Evolutionary conservation across 768 basidiomycete species (phyloP).

Genomic region (Amanita exitialis): DNA sequence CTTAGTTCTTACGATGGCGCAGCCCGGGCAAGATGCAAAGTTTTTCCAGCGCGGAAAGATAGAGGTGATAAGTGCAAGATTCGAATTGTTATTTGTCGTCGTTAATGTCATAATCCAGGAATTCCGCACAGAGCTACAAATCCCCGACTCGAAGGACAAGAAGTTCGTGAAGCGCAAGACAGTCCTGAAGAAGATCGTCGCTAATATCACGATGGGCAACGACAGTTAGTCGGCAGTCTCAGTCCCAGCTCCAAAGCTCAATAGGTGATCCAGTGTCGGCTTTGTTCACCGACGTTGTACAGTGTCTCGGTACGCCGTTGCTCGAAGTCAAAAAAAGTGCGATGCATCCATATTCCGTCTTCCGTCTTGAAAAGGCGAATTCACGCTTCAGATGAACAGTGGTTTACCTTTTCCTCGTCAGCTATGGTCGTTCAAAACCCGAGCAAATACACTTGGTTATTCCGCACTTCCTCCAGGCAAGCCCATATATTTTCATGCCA

Average conservation of each 20-base stretch:
- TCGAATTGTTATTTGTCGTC: background rate
- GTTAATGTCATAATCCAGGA: slow-evolving; percentile 36
- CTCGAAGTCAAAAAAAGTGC: slow-evolving; percentile 98
- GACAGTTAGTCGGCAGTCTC: slow-evolving; percentile 66
- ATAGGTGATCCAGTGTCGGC: slow-evolving; percentile 63
- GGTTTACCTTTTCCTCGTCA: slow-evolving; percentile 96
- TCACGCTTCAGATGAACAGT: slow-evolving; percentile 36
- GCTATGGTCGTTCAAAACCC: slow-evolving; percentile 89
- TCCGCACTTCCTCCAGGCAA: slow-evolving; percentile 80
- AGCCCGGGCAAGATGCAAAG: slow-evolving; percentile 80
- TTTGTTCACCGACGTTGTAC: slow-evolving; percentile 90
- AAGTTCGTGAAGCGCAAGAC: slow-evolving; percentile 90
- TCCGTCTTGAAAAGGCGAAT: slow-evolving; percentile 5
- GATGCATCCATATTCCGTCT: background rate
- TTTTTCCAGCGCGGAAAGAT: slow-evolving; percentile 91
- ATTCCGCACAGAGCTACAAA: slow-evolving; percentile 85
- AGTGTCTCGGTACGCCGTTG: slow-evolving; percentile 89
- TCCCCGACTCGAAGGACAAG: slow-evolving; percentile 93
- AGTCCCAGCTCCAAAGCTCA: slow-evolving; percentile 7
- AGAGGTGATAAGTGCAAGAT: slow-evolving; percentile 41
- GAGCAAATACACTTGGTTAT: slow-evolving; percentile 92
- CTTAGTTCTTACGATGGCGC: slow-evolving; percentile 23
- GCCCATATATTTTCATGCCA: slow-evolving; percentile 10
- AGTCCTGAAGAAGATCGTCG: slow-evolving; percentile 93
- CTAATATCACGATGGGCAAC: slow-evolving; percentile 99